Percentiles rank a stretch among this genome's conserved stretches.
phyloP scores from a whole-genome alignment of 768 basidiomycete genomes.

The Mycena albidolilacea region DNA sequence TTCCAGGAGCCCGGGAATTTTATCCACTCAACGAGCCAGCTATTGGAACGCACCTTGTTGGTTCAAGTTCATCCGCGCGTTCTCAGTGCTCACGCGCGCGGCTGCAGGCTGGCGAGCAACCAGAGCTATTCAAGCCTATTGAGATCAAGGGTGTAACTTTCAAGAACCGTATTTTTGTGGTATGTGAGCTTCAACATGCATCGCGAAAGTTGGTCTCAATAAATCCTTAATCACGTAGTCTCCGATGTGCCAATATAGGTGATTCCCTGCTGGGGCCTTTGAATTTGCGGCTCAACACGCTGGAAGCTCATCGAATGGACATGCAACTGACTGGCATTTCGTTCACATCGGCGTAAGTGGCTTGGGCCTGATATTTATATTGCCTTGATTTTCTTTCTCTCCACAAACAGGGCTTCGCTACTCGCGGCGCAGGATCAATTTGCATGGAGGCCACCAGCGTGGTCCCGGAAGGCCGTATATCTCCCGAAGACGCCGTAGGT shows the following conservation, averaged over 20 bases:
- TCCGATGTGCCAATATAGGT: conserved; percentile 90
- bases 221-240: conserved; percentile 55
- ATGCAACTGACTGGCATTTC: conserved; percentile 87
- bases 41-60: conserved; percentile 58
- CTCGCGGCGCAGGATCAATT: conserved; percentile 79
- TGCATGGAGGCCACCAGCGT: conserved; percentile 83
- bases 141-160: conserved; percentile 73
- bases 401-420: conserved; percentile 67
- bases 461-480: conserved; percentile 82
- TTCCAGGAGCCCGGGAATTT: conserved; percentile 67
- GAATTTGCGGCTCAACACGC: neutral
- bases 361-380: neutral
- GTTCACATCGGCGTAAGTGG: conserved; percentile 78
- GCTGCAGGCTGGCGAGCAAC: conserved; percentile 62
- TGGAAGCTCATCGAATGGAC: conserved; percentile 58
- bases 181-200: conserved; percentile 45
- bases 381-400: neutral
- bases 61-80: conserved; percentile 11
- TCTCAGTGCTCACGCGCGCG: conserved; percentile 11
- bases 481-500: conserved; percentile 79
- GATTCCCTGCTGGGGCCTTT: conserved; percentile 52
- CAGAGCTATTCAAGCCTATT: conserved; percentile 76
- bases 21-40: conserved; percentile 73
- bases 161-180: conserved; percentile 84
- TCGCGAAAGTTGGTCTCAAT: neutral